phyloP scores from a whole-genome alignment of 1,284 basidiomycete genomes.

The Austroboletus olivaceoglutinosus region DNA sequence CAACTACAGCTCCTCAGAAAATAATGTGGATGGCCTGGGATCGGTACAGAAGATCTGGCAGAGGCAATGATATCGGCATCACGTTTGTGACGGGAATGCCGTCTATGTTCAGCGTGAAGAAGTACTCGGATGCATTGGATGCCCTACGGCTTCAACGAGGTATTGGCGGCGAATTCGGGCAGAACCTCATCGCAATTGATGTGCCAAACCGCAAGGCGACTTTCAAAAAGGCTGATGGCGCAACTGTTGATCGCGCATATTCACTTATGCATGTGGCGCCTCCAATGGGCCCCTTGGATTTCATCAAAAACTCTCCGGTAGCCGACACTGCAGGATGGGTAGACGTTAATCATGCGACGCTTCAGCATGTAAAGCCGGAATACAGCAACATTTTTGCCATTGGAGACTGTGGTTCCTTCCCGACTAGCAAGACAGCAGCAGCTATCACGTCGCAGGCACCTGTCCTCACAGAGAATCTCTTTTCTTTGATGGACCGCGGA shows the following conservation, averaged over 20 bases:
- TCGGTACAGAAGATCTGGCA: conserved; percentile 57
- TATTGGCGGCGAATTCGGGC: conserved; percentile 77
- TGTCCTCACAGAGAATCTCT: conserved; percentile 89
- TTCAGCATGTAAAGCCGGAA: conserved; percentile 80
- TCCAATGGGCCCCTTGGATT: conserved; percentile 85
- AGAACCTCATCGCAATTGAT: conserved; percentile 82
- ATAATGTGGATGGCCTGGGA: conserved; percentile 97
- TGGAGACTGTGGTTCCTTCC: conserved; percentile 88
- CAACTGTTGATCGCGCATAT: conserved; percentile 70
- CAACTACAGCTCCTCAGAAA: conserved; percentile 75
- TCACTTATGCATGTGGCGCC: conserved; percentile 88
- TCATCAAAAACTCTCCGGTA: conserved; percentile 78
- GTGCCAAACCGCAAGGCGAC: conserved; percentile 70
- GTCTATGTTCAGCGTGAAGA: conserved; percentile 89
- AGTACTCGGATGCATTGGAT: conserved; percentile 88
- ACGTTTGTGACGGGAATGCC: conserved; percentile 93
- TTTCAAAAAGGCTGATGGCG: conserved; percentile 75
- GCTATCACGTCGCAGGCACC: conserved; percentile 92
- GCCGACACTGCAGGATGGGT: conserved; percentile 87
- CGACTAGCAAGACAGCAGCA: conserved; percentile 95
- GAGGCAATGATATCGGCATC: conserved; percentile 61
- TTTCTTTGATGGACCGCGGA: conserved; percentile 70
- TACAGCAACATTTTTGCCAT: conserved; percentile 85
- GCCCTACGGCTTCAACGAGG: conserved; percentile 76
- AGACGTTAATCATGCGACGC: conserved; percentile 76